Evolutionary conservation across 1,284 basidiomycete species (phyloP).

Genomic region (Cutaneotrichosporon sp.): DNA sequence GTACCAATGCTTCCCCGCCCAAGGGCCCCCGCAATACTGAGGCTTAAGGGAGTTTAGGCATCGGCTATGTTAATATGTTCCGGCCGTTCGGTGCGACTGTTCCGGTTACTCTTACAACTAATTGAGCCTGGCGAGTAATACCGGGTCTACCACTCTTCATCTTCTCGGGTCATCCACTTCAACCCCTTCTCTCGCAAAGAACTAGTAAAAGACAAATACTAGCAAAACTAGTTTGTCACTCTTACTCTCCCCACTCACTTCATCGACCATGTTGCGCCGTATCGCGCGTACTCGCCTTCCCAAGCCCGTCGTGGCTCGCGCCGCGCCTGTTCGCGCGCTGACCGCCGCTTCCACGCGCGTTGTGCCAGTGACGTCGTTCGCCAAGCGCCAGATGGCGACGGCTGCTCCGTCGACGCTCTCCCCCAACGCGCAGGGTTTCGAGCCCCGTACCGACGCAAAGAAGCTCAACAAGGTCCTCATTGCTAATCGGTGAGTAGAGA

Average conservation of each 20-base stretch:
- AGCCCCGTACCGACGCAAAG: slow-evolving; percentile 22
- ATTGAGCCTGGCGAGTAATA: no score
- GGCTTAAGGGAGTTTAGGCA: neutral
- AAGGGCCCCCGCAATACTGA: neutral
- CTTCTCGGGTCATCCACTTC: neutral
- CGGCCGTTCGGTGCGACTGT: neutral
- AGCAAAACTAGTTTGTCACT: slow-evolving; percentile 6
- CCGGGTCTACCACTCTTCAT: neutral
- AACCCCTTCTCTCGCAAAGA: neutral
- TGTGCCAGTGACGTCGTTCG: neutral
- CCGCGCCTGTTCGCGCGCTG: slow-evolving; percentile 14
- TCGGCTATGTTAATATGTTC: slow-evolving; percentile 1
- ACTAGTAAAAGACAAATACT: neutral
- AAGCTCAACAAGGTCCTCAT: slow-evolving; percentile 70
- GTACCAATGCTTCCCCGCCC: neutral
- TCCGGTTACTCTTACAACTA: neutral
- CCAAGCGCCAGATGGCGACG: slow-evolving; percentile 12
- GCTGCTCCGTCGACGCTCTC: slow-evolving; percentile 12
- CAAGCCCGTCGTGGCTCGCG: slow-evolving; percentile 2
- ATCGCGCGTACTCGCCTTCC: slow-evolving; percentile 16
- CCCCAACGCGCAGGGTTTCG: slow-evolving; percentile 10
- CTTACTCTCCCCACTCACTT: slow-evolving; percentile 12
- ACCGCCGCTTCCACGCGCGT: neutral
- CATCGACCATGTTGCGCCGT: slow-evolving; percentile 8
- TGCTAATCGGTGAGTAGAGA: slow-evolving; percentile 66